A percentile compares a stretch with the other conserved stretches of the same genome.
phyloP scores from a whole-genome alignment of 75 land plant genomes.

The Selaginella tamariscina region DNA sequence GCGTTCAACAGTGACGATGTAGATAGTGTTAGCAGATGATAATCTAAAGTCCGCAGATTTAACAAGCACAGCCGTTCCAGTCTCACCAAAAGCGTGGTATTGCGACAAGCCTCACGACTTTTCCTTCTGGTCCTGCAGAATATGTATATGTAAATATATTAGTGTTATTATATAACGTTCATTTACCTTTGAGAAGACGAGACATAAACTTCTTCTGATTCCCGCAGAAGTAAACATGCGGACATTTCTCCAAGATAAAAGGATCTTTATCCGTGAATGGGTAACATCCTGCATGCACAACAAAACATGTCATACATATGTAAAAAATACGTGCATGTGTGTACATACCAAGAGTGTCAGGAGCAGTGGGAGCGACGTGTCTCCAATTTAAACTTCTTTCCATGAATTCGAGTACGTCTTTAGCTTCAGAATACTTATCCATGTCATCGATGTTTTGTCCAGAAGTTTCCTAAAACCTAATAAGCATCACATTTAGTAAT shows the following conservation, averaged over 20 bases:
- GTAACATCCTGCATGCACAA: slow-evolving; percentile 65
- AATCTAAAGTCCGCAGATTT: slow-evolving; percentile 55
- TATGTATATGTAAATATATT: not conserved
- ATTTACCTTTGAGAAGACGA: slow-evolving; percentile 50
- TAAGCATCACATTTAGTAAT: not conserved
- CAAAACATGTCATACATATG: not conserved
- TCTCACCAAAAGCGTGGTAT: slow-evolving; percentile 76
- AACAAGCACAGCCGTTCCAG: slow-evolving; percentile 88
- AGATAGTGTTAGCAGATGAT: slow-evolving; percentile 30
- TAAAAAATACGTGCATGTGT: not conserved
- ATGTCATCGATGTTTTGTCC: slow-evolving; percentile 97
- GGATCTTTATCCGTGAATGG: slow-evolving; percentile 94
- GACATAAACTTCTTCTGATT: slow-evolving; percentile 70
- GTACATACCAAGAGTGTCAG: slow-evolving; percentile 83
- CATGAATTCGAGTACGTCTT: slow-evolving; percentile 65
- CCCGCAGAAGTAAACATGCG: slow-evolving; percentile 95
- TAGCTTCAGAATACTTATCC: slow-evolving; percentile 71
- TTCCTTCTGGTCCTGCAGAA: slow-evolving; percentile 61
- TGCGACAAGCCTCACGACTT: slow-evolving; percentile 64
- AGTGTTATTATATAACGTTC: not conserved
- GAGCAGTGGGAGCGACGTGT: slow-evolving; percentile 94
- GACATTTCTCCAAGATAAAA: slow-evolving; percentile 78
- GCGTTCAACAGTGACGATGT: slow-evolving; percentile 12
- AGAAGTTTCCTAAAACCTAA: slow-evolving; percentile 90
- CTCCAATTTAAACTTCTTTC: slow-evolving; percentile 92